Evolutionary conservation across 345 rosid genomes (phyloP), one percentile per base, ranked within the genome.

Genomic region (Triadica sebifera): DNA sequence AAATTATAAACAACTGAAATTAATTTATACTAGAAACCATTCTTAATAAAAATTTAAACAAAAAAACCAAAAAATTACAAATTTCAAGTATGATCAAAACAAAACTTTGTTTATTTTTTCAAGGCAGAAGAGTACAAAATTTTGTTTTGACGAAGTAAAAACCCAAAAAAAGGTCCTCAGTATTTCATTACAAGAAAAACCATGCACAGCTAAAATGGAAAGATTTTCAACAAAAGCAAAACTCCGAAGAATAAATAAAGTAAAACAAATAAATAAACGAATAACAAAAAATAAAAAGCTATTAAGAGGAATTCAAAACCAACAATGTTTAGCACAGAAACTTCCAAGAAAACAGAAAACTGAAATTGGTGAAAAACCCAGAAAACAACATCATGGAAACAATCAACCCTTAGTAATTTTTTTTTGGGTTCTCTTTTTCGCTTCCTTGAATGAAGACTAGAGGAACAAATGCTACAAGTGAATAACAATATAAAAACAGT

Each of bases 381-480:
- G 20, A 24, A 50, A 50, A 16, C 16, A 60, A 17, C 8, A 58
- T 24, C 65, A 71, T 24, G 2, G 38, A 38, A 24, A 24, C 22
- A 53, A 37, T 69, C 25, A 71, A 64, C 13, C 34, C 68, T 64
- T 52, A 25, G 38, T 29, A 22, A 69, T 59, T 25, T 29, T 5
- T 12, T 45, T 24, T 8, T 59, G 12, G 39, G 13, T 59, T 62
- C 47, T 37, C 25, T 62, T 67, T 22, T 67, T 20, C 68, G 45
- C 70, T 67, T 49, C 11, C 53, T 63, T 38, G 49, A 64, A 64
- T 55, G 49, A 69, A 52, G 43, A 69, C 61, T 52, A 24, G 17
- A 71, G 53, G 65, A 59, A 71, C 45, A 45, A 60, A 73, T 73
- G 51, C 59, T 34, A 63, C 5, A 37, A 63, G 47, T 37, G 1